Evolutionary conservation across 1,139 yeast genomes (phyloP).

Genomic region (Yamadazyma atmosphaerica): DNA sequence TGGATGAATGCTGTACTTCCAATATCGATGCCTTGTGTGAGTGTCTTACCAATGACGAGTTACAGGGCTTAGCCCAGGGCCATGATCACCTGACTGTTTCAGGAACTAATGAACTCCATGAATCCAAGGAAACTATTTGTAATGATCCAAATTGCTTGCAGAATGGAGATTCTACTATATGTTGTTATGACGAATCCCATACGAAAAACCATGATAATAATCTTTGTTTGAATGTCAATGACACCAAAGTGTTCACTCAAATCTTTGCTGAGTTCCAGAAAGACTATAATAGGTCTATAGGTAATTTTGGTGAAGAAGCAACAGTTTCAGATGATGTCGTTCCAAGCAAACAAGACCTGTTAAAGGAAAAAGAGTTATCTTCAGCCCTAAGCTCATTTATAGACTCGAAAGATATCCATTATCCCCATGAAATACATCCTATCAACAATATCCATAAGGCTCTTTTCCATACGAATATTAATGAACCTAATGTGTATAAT

Average conservation of each 20-base stretch:
- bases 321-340: too few relatives aligned
- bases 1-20: constrained; percentile 9
- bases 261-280: constrained; percentile 16
- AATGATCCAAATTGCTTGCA: constrained; percentile 13
- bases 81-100: background rate
- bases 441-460: constrained; percentile 36
- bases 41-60: background rate
- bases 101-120: too few relatives aligned
- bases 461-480: constrained; percentile 46
- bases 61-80: background rate
- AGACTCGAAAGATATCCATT: constrained; percentile 18
- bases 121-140: constrained; percentile 8
- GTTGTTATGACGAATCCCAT: constrained; percentile 19
- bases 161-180: constrained; percentile 14
- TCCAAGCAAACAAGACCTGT: too few relatives aligned
- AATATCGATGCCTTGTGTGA: constrained; percentile 5
- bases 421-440: constrained; percentile 43
- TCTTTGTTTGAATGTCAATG: constrained; percentile 22
- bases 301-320: background rate
- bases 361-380: background rate
- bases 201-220: constrained; percentile 23
- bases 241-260: constrained; percentile 15
- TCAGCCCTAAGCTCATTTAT: background rate
- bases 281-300: constrained; percentile 13
- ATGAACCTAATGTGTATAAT: constrained; percentile 18